Evolutionary conservation across 805 yeast species (phyloP).

Genomic region (Saturnispora ahearnii): DNA sequence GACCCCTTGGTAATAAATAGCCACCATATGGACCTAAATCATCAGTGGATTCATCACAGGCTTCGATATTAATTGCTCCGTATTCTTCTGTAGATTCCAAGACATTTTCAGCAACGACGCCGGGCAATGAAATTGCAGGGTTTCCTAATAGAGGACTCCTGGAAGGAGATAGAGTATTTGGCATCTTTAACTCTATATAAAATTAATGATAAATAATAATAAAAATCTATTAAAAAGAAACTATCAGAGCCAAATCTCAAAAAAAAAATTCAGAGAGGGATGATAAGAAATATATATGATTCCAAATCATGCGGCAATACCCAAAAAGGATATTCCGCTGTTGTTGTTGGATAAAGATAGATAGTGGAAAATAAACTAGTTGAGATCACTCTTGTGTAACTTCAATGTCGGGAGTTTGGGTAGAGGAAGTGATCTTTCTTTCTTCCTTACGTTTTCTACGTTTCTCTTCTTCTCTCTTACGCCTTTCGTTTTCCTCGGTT

Average conservation of each 20-base stretch:
- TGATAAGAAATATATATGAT: neutral
- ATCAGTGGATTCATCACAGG: slow-evolving; percentile 7
- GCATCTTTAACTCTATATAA: neutral
- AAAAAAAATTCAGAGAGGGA: neutral
- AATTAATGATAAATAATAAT: neutral
- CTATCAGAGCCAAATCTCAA: neutral
- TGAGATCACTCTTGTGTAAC: neutral
- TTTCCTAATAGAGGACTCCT: slow-evolving; percentile 13
- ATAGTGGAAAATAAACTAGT: neutral
- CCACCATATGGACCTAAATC: slow-evolving; percentile 12
- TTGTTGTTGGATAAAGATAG: no score
- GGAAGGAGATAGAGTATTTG: neutral
- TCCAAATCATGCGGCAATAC: neutral
- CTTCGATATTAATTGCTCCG: slow-evolving; percentile 6
- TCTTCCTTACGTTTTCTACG: slow-evolving; percentile 14
- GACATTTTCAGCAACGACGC: slow-evolving; percentile 23
- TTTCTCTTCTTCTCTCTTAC: slow-evolving; percentile 34
- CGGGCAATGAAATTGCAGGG: slow-evolving; percentile 24
- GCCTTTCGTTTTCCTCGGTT: slow-evolving; percentile 15
- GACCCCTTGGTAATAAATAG: slow-evolving; percentile 22
- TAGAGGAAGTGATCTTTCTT: slow-evolving; percentile 19
- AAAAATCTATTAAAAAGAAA: neutral
- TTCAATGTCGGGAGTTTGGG: slow-evolving; percentile 2
- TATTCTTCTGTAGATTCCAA: slow-evolving; percentile 15
- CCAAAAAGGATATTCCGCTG: neutral